A percentile compares a stretch with the other conserved stretches of the same genome.
Conservation (phyloP, 2,329 filamentous ascomycete species). For the Talaromyces rugulosus region DNA sequence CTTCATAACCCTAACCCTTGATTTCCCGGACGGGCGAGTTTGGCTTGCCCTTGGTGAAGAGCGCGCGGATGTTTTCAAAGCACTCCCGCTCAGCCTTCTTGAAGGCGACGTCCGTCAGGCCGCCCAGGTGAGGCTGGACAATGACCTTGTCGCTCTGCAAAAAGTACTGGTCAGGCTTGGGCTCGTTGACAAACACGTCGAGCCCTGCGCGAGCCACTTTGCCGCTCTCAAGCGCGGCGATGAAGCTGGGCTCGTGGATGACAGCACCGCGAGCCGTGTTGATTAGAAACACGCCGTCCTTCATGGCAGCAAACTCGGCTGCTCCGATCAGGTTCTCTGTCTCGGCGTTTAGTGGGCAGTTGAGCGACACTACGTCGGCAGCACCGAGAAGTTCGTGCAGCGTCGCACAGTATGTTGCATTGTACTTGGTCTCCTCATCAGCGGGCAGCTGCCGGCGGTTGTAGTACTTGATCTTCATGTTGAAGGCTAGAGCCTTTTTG, state of each 20-base stretch:
- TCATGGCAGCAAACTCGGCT: slow-evolving; percentile 65
- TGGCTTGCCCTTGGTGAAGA: slow-evolving; percentile 6
- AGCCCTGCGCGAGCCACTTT: slow-evolving; percentile 9
- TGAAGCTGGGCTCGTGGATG: slow-evolving; percentile 69
- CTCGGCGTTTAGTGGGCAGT: slow-evolving; percentile 67
- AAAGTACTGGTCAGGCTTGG: slow-evolving; percentile 3
- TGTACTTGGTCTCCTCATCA: slow-evolving; percentile 29
- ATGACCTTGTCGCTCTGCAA: slow-evolving; percentile 11
- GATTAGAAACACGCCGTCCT: slow-evolving; percentile 66
- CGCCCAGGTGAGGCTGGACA: slow-evolving; percentile 8
- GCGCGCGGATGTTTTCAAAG: slow-evolving; percentile 8
- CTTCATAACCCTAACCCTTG: neutral
- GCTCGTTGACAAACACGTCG: slow-evolving; percentile 8
- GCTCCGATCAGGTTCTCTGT: slow-evolving; percentile 67
- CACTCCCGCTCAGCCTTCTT: slow-evolving; percentile 7
- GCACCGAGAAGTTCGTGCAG: slow-evolving; percentile 63
- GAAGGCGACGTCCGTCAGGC: slow-evolving; percentile 5
- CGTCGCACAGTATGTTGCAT: slow-evolving; percentile 33
- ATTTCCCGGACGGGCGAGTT: slow-evolving; percentile 8
- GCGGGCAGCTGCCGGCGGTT: slow-evolving; percentile 44
- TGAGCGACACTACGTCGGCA: slow-evolving; percentile 68
- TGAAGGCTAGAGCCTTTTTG: slow-evolving; percentile 16
- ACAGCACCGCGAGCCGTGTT: slow-evolving; percentile 76
- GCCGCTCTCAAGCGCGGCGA: slow-evolving; percentile 58
- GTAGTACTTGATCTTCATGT: slow-evolving; percentile 24